Conservation (phyloP, 345 rosid species). For the Melastoma malabathricum region DNA sequence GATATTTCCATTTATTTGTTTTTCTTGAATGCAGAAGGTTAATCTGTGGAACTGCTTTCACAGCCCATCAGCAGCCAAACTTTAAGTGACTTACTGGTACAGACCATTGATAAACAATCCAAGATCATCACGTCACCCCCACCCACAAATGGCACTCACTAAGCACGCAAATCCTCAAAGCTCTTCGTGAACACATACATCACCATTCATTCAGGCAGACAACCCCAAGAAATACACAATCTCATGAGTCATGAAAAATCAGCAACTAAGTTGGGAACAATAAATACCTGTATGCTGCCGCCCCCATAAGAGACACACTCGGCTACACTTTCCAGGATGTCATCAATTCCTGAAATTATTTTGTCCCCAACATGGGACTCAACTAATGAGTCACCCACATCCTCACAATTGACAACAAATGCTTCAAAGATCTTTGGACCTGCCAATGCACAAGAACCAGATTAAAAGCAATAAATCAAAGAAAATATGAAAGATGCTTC, state of each 20-base stretch:
- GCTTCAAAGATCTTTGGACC: constrained; percentile 50
- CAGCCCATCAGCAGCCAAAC: no score
- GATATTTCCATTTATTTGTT: no score
- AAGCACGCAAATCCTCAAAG: no score
- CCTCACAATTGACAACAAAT: constrained; percentile 36
- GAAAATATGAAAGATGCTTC: constrained; percentile 5
- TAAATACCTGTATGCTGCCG: constrained; percentile 24
- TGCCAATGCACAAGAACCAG: constrained; percentile 16
- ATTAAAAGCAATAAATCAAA: not conserved
- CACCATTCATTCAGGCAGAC: not conserved
- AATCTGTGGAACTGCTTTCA: no score
- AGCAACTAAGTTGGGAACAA: not conserved
- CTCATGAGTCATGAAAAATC: not conserved
- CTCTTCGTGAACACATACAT: no score
- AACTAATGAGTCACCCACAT: constrained; percentile 19
- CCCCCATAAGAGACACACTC: constrained; percentile 46
- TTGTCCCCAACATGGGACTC: constrained; percentile 13
- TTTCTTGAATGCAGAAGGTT: no score
- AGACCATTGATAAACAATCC: no score
- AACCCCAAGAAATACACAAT: not conserved
- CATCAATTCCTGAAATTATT: constrained; percentile 17
- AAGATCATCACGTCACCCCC: no score
- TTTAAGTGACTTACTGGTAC: no score
- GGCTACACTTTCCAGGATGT: constrained; percentile 57
- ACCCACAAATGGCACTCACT: no score